Evolutionary conservation across 2,329 filamentous ascomycete species (phyloP), one percentile per base, ranked within the genome.

Genomic region (Eutypa lata): DNA sequence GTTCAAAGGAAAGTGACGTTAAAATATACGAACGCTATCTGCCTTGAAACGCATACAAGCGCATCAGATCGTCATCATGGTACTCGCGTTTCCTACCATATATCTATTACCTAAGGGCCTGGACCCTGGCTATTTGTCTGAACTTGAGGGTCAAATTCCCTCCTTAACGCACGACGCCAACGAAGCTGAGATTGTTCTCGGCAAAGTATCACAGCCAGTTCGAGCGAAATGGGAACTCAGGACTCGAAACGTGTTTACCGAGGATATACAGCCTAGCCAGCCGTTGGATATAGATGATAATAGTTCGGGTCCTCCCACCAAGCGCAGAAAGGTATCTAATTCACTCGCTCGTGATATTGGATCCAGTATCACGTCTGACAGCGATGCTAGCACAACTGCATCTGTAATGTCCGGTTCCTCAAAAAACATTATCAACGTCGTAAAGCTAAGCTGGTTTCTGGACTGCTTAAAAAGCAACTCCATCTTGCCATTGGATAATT

Each of bases 181-280:
- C 14, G 88, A 93, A 68, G 91, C 91, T 1, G 77, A 81, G 4
- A 69, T 97, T 3, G 76, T 96, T 2, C 68, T 97, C 28, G 91
- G 89, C 2, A 90, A 86, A 59, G 79, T 96, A 33, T 77, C 78
- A 1, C 86, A 83, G 51, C 86, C 82, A 58, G 80, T 84, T 61
- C 81, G 93, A 18, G 90, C 90, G 1, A 77, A 82, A 46, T 86
- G 95, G 61, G 93, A 97, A 70, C 74, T 97, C 55, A 80, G 90
- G 50, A 79, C 82, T 7, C 79, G 83, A 45, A 86, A 84, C 14
- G 61, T 96, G 2, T 67, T 71, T 40, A 84, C 84, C 0, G 75
- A 82, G 51, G 82, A 84, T 53, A 60, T 76, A 3, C 37, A 46
- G 16, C 35, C 37, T 33, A 58, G 28, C n/a, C 10, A 33, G 18